Base-by-base conservation (phyloP, 129 eudicot species). In the Ambrosia trifida region DNA sequence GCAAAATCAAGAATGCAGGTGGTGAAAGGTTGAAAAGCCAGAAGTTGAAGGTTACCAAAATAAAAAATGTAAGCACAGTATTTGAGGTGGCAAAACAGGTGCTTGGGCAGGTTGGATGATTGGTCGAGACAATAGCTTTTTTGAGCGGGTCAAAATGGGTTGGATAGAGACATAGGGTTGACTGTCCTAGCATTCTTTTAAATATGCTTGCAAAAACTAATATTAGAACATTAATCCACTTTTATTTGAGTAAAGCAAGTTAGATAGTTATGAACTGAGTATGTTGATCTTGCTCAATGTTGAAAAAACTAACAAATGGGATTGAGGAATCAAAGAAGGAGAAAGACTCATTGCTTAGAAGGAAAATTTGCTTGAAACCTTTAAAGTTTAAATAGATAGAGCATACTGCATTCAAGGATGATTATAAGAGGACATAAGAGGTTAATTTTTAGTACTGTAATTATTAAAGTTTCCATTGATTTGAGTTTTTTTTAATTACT, bases 1-100 rank as follows among this genome's bases (percentile, higher is more conserved):
- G 54, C 51, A 94, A 90, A 75, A 90, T 94, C 45, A 97, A 94
- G 75, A 94, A 94, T 77, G 99, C 96, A 41, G 99, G 97, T 1
- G 97, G 96, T 52, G 99, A 94, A 69, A 85, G 59, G 74, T 70
- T 94, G 80, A 85, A 83, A 84, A 82, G 47, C 58, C 99, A 94
- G 70, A 90, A 85, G 80, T 62, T 83, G 10, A 90, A 82, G 68
- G 97, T 87, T 53, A 82, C 70, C 76, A 84, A 87, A 78, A 85
- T 90, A 66, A 96, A 94, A 72, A 80, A 86, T 41, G 98, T 94
- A 82, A 89, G 98, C 84, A 46, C 41, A 24, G 18, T 13, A 19
- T 20, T 58, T 44, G 44, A 60, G 46, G 31, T 4, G 38, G 4
- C 38, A 33, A 33, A 33, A 33, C 4, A 1, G 38, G 38, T 33